Base-by-base conservation (phyloP, 139 green algal species). In the Picochlorum sp. region DNA sequence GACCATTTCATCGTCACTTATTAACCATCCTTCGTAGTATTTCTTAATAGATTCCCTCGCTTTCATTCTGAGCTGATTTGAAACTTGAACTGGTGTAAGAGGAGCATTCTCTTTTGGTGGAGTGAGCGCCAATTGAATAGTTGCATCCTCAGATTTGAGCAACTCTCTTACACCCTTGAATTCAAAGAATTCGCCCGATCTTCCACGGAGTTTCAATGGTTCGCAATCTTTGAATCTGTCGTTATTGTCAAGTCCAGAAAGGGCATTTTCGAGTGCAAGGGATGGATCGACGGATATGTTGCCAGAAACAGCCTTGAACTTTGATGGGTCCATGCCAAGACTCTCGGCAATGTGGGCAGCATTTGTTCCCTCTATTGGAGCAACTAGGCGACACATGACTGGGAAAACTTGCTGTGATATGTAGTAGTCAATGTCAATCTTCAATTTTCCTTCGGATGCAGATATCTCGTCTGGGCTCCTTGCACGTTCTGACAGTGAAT, bases 361-460 rank as follows among this genome's bases (percentile, higher is more conserved):
- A 37, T 96, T 83, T 7, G 92, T 97, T 47, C 90, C 93, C 33
- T 97, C 89, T 5, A 98, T 94, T 18, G 79, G 75, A 3, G 75
- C 77, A 57, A 82, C 90, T 59, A 98, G 73, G 14, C 92, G 82
- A 0, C 77, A 82, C 30, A 98, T 86, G 44, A 98, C 88, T 0
- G 92, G 92, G 60, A 96, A 88, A 16, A 97, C 73, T 69, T 82
- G 77, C 33, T 85, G 67, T 9, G 68, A 53, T 29, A 96, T 77
- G 79, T 97, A 98, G 68, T 93, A 97, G 33, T 93, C 80, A 6
- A 77, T 55, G 71, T 97, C 90, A 26, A 36, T n/a, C 12, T 26
- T 24, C 1, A 68, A 35, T 25, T 16, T 24, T 32, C 50, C 36
- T 90, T 69, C 18, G 66, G 68, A 51, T 88, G 78, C 18, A 1